These are phyloP conservation scores for Cystobasidium sp. DNA, from an alignment of 1,284 basidiomycete species.

Conservation along the genomic window DNA sequence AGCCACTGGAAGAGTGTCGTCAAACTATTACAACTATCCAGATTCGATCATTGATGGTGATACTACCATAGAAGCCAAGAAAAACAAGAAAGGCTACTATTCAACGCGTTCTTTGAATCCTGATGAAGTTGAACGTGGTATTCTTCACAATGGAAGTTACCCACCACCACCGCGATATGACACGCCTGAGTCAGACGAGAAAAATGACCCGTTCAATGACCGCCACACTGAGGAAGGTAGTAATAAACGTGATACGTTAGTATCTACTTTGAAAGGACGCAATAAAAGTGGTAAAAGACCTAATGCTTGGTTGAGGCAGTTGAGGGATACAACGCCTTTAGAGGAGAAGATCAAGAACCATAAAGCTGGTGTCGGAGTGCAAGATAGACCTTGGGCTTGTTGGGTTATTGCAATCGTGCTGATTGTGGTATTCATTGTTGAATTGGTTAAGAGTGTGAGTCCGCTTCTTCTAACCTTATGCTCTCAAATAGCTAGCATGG, in stretches of 20 bases:
- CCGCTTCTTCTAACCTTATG: neutral
- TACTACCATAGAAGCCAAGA: conserved; percentile 19
- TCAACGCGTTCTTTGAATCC: neutral
- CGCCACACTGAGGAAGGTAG: neutral
- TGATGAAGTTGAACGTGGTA: conserved; percentile 8
- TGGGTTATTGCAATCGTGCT: conserved; percentile 67
- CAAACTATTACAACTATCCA: neutral
- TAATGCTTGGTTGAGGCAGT: conserved; percentile 46
- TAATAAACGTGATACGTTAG: neutral
- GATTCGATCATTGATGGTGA: conserved; percentile 36
- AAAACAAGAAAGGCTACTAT: neutral
- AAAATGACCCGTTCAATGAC: neutral
- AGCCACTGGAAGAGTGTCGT: conserved; percentile 2
- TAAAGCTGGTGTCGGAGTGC: conserved; percentile 77
- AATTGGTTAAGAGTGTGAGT: conserved; percentile 54
- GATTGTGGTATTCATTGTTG: conserved; percentile 61
- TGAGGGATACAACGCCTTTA: conserved; percentile 52
- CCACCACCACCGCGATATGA: conserved; percentile 28
- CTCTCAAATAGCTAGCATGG: neutral
- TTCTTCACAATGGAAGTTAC: conserved; percentile 5
- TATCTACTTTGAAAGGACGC: conserved; percentile 12
- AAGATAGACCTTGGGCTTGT: conserved; percentile 70
- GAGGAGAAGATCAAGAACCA: conserved; percentile 55
- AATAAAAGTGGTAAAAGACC: conserved; percentile 36
- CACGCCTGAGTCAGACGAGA: conserved; percentile 12